Percentiles rank a stretch among this genome's conserved stretches.
These are phyloP conservation scores for Plasmodium yoelii DNA, from an alignment of 169 alveolate species.

Conservation along the genomic window DNA sequence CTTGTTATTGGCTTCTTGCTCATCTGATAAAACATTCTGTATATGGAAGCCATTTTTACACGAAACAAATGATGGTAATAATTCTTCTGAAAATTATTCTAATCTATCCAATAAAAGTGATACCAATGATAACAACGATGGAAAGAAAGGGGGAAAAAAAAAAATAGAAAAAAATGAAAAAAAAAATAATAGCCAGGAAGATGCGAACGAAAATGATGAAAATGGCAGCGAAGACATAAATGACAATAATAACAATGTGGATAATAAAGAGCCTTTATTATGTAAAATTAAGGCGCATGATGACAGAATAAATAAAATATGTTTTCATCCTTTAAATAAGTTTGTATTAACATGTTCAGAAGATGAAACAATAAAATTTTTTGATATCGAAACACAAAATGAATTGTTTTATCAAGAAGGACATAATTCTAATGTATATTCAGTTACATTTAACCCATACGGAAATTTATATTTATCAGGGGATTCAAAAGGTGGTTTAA, in stretches of 20 bases:
- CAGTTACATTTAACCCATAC: constrained; percentile 82
- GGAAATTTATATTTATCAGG: constrained; percentile 86
- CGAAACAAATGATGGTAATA: neutral
- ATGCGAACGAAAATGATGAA: neutral
- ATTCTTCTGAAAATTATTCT: neutral
- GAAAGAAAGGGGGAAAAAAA: neutral
- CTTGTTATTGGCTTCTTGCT: constrained; percentile 82
- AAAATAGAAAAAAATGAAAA: neutral
- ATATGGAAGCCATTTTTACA: constrained; percentile 83
- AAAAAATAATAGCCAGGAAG: neutral
- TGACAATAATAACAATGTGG: neutral
- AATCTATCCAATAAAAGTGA: neutral
- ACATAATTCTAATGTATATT: constrained; percentile 81
- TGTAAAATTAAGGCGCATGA: constrained; percentile 81
- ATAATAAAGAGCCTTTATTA: constrained; percentile 27
- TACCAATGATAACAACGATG: neutral
- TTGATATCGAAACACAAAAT: constrained; percentile 79
- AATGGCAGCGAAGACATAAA: constrained; percentile 1
- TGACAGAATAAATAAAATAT: constrained; percentile 80
- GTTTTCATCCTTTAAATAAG: constrained; percentile 82
- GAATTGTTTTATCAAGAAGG: constrained; percentile 87
- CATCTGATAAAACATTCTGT: constrained; percentile 81
- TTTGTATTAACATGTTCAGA: constrained; percentile 79
- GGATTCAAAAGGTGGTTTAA: constrained; percentile 83
- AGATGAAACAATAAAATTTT: constrained; percentile 84